A percentile compares a stretch with the other conserved stretches of the same genome.
Conservation (phyloP, 129 eudicot genomes). For the Heracleum sosnowskyi region DNA sequence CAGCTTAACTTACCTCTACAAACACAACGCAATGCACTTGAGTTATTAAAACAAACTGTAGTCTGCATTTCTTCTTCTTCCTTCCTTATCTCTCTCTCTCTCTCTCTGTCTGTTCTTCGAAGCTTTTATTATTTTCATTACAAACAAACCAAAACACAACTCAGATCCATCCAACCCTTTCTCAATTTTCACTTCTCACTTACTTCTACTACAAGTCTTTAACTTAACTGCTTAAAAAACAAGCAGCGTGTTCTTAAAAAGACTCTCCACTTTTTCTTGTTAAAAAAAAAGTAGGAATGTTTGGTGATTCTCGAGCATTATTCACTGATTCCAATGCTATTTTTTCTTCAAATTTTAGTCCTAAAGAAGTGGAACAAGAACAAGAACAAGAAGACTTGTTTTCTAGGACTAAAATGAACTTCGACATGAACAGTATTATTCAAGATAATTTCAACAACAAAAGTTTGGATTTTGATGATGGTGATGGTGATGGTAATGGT, state of each 20-base stretch:
- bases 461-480: conserved; percentile 10
- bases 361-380: neutral
- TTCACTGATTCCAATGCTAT: conserved; percentile 32
- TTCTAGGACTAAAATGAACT: conserved; percentile 19
- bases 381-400: conserved; percentile 1
- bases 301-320: conserved; percentile 54
- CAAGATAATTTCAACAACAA: conserved; percentile 31
- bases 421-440: conserved; percentile 23
- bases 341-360: conserved; percentile 14
- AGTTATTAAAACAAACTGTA: neutral
- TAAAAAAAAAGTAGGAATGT: conserved; percentile 30
- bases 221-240: conserved; percentile 42
- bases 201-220: conserved; percentile 52
- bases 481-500: conserved; percentile 19
- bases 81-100: conserved; percentile 5
- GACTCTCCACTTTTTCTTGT: conserved; percentile 15
- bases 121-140: neutral
- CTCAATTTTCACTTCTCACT: neutral
- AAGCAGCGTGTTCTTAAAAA: conserved; percentile 30
- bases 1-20: no score
- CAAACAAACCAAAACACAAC: neutral
- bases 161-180: conserved; percentile 31
- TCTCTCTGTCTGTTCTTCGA: neutral
- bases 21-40: no score
- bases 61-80: neutral